These are phyloP conservation scores for Cymbidium sinense DNA, from an alignment of 106 monocot genomes.

Conservation along the genomic window DNA sequence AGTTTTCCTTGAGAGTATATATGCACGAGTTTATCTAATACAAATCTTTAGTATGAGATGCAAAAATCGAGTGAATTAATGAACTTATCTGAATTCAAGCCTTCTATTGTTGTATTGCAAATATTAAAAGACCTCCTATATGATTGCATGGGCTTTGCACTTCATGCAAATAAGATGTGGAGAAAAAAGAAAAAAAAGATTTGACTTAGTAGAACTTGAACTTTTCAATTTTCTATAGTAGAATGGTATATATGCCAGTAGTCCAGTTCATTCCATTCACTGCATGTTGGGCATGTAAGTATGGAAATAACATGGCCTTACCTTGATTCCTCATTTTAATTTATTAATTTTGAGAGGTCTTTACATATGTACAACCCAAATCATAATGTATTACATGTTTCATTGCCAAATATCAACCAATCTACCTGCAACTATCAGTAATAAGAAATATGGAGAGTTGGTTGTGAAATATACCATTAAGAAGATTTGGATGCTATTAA, in stretches of 20 bases:
- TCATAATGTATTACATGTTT: neutral
- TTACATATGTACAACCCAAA: neutral
- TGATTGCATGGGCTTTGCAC: neutral
- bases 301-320: neutral
- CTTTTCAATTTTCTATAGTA: too few relatives aligned
- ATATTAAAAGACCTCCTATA: neutral
- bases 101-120: too few relatives aligned
- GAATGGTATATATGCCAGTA: too few relatives aligned
- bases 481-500: too few relatives aligned
- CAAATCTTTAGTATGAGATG: neutral
- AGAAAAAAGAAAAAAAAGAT: too few relatives aligned
- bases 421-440: neutral
- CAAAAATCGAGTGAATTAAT: neutral
- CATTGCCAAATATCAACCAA: neutral
- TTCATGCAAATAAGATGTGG: neutral
- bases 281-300: neutral
- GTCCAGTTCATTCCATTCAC: neutral
- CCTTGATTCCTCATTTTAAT: neutral
- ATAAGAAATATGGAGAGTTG: neutral
- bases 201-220: too few relatives aligned
- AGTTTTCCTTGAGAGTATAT: neutral
- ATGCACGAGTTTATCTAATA: neutral
- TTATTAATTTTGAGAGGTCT: neutral
- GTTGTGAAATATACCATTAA: neutral
- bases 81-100: too few relatives aligned